These are phyloP conservation scores for Larix kaempferi DNA, from an alignment of 75 land plant species.

Conservation along the genomic window DNA sequence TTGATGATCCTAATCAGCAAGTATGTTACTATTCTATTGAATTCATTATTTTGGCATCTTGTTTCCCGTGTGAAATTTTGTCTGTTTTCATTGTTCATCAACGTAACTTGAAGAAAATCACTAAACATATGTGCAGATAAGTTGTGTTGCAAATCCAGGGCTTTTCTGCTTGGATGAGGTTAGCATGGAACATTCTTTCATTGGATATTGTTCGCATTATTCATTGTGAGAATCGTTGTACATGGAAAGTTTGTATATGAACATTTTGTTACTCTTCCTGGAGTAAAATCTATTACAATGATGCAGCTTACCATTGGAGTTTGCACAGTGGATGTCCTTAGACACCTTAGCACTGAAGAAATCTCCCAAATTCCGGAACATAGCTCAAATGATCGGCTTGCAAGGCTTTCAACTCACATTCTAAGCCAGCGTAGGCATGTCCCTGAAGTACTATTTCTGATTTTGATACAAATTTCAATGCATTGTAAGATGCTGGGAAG, in stretches of 20 bases:
- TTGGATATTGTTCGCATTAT: not conserved
- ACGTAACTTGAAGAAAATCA: not conserved
- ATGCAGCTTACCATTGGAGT: slow-evolving; percentile 71
- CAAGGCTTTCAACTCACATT: slow-evolving; percentile 73
- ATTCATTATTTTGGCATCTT: slow-evolving; percentile 8
- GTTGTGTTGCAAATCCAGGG: slow-evolving; percentile 63
- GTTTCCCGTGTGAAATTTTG: not conserved
- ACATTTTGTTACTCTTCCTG: not conserved
- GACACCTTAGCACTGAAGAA: slow-evolving; percentile 89
- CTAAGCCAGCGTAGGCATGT: slow-evolving; percentile 70
- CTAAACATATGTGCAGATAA: slow-evolving; percentile 39
- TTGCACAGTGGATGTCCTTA: slow-evolving; percentile 75
- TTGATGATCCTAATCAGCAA: slow-evolving; percentile 60
- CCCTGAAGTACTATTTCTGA: slow-evolving; percentile 3
- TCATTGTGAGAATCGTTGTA: not conserved
- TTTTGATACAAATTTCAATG: not conserved
- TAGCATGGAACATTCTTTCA: slow-evolving; percentile 1
- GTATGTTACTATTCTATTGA: slow-evolving; percentile 22
- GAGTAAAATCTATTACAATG: not conserved
- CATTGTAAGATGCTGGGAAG: not conserved
- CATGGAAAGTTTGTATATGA: not conserved
- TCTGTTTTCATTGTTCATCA: not conserved
- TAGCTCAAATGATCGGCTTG: slow-evolving; percentile 56
- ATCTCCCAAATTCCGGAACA: slow-evolving; percentile 58
- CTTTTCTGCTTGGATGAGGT: slow-evolving; percentile 69